A percentile compares a stretch with the other conserved stretches of the same genome.
Evolutionary conservation across 2,329 filamentous ascomycete genomes (phyloP).

Genomic region (Clonostachys sp.): DNA sequence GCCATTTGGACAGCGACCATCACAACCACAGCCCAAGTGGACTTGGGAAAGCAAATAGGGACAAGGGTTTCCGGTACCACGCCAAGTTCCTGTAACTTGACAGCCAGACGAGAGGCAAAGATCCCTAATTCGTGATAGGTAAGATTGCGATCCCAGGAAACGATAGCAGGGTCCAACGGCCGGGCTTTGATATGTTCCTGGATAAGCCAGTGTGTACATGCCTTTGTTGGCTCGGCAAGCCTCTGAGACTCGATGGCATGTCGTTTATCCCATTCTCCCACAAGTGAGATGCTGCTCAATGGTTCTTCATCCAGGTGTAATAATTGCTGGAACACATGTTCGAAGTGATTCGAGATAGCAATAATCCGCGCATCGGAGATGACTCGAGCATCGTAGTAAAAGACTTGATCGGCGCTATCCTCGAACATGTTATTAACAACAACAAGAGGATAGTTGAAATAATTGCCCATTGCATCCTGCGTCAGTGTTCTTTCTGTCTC

Average conservation of each 20-base stretch:
- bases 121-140: slow-evolving; percentile 24
- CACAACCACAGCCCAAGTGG: slow-evolving; percentile 36
- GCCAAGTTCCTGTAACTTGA: slow-evolving; percentile 25
- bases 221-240: slow-evolving; percentile 30
- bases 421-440: slow-evolving; percentile 4
- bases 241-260: neutral
- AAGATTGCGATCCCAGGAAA: slow-evolving; percentile 41
- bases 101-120: slow-evolving; percentile 21
- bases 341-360: neutral
- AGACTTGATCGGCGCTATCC: slow-evolving; percentile 3
- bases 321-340: neutral
- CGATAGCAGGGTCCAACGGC: slow-evolving; percentile 8
- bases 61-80: slow-evolving; percentile 30
- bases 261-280: neutral
- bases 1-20: slow-evolving; percentile 41
- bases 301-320: neutral
- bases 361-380: neutral
- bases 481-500: neutral
- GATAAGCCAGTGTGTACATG: neutral
- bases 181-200: neutral
- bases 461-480: slow-evolving; percentile 5
- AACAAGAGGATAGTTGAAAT: slow-evolving; percentile 10
- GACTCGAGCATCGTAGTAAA: slow-evolving; percentile 5
- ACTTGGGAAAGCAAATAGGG: slow-evolving; percentile 45
- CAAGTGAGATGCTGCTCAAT: neutral